phyloP scores from a whole-genome alignment of 2,329 filamentous ascomycete species.

The Penicillium glabrum region DNA sequence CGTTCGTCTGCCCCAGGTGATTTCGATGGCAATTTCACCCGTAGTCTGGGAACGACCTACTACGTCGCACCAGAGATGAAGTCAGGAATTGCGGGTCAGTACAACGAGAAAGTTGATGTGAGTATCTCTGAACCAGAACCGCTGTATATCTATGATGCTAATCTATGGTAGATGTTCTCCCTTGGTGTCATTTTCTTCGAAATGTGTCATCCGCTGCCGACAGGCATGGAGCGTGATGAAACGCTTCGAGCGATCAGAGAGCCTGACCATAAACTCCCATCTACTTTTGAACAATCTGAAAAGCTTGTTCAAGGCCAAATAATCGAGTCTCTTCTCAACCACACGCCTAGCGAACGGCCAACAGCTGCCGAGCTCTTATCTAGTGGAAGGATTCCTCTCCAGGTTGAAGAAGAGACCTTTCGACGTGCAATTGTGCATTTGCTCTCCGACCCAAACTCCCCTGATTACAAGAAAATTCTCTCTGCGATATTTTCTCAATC shows the following conservation, averaged over 20 bases:
- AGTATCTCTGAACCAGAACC: constrained; percentile 32
- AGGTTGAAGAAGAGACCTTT: constrained; percentile 90
- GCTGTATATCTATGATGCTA: constrained; percentile 4
- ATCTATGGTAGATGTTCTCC: constrained; percentile 74
- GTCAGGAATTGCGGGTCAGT: constrained; percentile 70
- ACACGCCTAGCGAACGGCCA: constrained; percentile 79
- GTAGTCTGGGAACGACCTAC: constrained; percentile 73
- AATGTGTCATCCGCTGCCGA: constrained; percentile 72
- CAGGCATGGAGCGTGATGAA: constrained; percentile 63
- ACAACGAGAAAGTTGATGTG: constrained; percentile 90
- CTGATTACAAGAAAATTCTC: constrained; percentile 87
- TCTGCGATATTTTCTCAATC: constrained; percentile 78
- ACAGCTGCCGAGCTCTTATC: constrained; percentile 79
- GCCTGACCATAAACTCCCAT: constrained; percentile 67
- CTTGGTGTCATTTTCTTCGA: constrained; percentile 97
- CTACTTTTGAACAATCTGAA: constrained; percentile 69
- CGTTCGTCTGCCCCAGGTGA: constrained; percentile 37
- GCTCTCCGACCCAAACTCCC: constrained; percentile 72
- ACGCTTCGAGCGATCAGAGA: constrained; percentile 70
- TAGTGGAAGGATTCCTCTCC: constrained; percentile 82
- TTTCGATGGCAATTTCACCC: constrained; percentile 44
- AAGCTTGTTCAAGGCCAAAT: constrained; percentile 71
- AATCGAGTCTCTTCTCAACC: constrained; percentile 74
- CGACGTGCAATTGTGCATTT: constrained; percentile 78
- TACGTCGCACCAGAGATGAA: constrained; percentile 93